Evolutionary conservation across 495 filamentous ascomycete species (phyloP), one percentile per base, ranked within the genome.

Genomic region (Pyronema omphalodes): DNA sequence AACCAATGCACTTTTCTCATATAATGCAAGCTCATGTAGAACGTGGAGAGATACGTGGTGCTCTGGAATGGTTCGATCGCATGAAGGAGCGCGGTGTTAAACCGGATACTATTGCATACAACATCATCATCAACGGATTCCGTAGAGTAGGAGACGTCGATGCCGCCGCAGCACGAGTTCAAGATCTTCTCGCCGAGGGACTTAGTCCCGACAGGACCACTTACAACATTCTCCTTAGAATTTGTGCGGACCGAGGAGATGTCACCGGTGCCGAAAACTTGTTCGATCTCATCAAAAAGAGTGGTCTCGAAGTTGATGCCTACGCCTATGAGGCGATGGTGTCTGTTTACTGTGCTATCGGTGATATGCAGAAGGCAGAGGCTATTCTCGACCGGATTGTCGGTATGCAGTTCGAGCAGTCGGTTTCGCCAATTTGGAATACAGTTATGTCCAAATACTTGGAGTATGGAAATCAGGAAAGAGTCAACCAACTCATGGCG

Each of bases 71-170:
- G 50, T 87, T 94, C 49, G 46, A 77, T 23, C 68, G 75, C 8
- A 71, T 86, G 2, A 60, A 66, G 1, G 71, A 76, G 45, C 45
- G 36, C 15, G 68, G 71, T 0, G 58, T 84, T 11, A 48, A 68
- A 14, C 80, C 77, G 15, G 74, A 75, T 56, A 64, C 68, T 0
- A 56, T 68, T 9, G 76, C 74, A 43, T 93, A 80, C 79, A 94
- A 95, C 61, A 80, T 83, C 33, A 63, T 94, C 35, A 69, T 98
- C 12, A 75, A 80, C 55, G 84, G 85, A 3, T 73, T 86, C 65
- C 68, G 70, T 1, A 78, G 77, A 58, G 75, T 74, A 5, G 70
- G 73, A 29, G 81, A 93, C 66, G 70, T 82, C 45, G 70, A 78
- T 39, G 77, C 76, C 3, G 78, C 78, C 12, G 69, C 84, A 55